These are phyloP conservation scores for Globisporangium lucens DNA, from an alignment of 352 stramenopile species.

Conservation along the genomic window DNA sequence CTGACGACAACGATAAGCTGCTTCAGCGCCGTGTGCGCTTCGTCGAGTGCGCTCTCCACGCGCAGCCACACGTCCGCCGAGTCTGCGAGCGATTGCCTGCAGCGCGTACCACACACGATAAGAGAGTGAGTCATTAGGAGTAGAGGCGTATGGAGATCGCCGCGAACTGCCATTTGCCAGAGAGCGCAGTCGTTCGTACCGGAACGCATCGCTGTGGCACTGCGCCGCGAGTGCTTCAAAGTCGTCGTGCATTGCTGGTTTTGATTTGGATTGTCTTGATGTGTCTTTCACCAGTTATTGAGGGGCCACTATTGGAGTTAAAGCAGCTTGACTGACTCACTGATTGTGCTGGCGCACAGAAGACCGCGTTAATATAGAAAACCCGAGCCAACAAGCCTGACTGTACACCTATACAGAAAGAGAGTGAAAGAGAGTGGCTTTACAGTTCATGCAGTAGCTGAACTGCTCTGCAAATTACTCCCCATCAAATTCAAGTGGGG, in stretches of 20 bases:
- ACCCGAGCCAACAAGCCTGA: background rate
- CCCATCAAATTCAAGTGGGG: too few relatives aligned
- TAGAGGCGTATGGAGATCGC: background rate
- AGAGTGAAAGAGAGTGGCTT: too few relatives aligned
- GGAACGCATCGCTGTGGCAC: slow-evolving; percentile 48
- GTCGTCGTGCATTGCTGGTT: slow-evolving; percentile 28
- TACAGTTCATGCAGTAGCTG: too few relatives aligned
- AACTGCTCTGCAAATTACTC: too few relatives aligned
- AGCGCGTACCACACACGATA: background rate
- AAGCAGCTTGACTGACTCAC: background rate
- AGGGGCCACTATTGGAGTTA: background rate
- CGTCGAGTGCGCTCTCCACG: slow-evolving; percentile 18
- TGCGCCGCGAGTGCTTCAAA: slow-evolving; percentile 52
- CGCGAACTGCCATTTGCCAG: background rate
- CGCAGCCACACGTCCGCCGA: slow-evolving; percentile 24
- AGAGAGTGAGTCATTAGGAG: background rate
- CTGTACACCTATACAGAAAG: too few relatives aligned
- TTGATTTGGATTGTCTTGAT: background rate
- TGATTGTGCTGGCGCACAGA: background rate
- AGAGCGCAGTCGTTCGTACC: slow-evolving; percentile 26
- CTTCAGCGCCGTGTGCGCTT: slow-evolving; percentile 15
- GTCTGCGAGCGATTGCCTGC: slow-evolving; percentile 17
- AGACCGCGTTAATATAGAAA: background rate
- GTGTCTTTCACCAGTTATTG: background rate
- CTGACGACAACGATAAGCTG: slow-evolving; percentile 15